Percentiles rank a stretch among this genome's conserved stretches.
Evolutionary conservation across 169 alveolate species (phyloP).

Genomic region (Eimeria sp.): DNA sequence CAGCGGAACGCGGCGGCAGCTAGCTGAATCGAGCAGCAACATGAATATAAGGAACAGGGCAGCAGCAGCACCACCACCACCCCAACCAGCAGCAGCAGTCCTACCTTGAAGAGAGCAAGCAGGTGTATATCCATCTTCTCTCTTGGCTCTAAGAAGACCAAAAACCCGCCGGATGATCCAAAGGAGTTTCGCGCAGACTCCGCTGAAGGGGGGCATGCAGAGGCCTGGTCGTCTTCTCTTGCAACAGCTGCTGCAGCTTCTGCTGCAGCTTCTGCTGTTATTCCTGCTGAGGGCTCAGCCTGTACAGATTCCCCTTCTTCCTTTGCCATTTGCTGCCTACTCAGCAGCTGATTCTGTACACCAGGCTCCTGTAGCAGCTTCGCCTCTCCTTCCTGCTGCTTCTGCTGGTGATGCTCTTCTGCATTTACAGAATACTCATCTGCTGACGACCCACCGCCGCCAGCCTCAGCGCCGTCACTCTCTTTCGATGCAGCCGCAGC

Average conservation of each 20-base stretch:
- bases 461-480: neutral
- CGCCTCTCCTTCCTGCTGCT: constrained; percentile 12
- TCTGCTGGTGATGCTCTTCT: constrained; percentile 44
- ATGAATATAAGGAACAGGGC: neutral
- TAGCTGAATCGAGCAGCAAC: neutral
- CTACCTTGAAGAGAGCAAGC: constrained; percentile 71
- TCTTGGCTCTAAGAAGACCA: constrained; percentile 70
- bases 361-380: neutral
- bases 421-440: neutral
- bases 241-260: constrained; percentile 32
- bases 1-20: neutral
- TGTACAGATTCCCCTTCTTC: neutral
- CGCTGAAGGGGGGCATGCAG: neutral
- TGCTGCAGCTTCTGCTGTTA: neutral
- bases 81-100: neutral
- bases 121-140: constrained; percentile 58
- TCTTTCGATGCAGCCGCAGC: neutral
- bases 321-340: neutral
- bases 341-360: constrained; percentile 17
- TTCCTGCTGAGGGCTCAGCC: constrained; percentile 1
- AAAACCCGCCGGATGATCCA: constrained; percentile 19
- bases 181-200: neutral
- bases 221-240: neutral
- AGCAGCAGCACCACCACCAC: constrained; percentile 5
- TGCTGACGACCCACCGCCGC: constrained; percentile 13